Evolutionary conservation across 768 basidiomycete genomes (phyloP).

Genomic region (Steccherinum ochraceum): DNA sequence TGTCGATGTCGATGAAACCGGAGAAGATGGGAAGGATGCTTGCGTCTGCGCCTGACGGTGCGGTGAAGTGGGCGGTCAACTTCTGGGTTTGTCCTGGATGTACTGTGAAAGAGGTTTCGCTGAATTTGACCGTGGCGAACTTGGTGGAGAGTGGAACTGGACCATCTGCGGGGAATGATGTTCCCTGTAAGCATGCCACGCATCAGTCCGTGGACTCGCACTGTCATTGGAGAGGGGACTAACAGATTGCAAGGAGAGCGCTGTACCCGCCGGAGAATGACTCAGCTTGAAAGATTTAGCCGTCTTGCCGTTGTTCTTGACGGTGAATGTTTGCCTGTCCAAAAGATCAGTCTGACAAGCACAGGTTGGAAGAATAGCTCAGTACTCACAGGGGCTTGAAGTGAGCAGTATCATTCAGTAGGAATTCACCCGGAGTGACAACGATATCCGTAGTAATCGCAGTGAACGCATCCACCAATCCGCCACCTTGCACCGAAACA

Average conservation of each 20-base stretch:
- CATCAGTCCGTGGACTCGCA: neutral
- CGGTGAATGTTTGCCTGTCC: conserved; percentile 41
- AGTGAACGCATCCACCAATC: conserved; percentile 50
- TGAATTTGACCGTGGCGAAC: conserved; percentile 41
- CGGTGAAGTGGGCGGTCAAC: conserved; percentile 39
- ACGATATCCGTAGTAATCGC: conserved; percentile 48
- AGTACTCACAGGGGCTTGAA: conserved; percentile 35
- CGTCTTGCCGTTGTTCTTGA: conserved; percentile 42
- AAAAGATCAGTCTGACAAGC: neutral
- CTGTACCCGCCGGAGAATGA: conserved; percentile 55
- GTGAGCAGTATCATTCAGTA: conserved; percentile 59
- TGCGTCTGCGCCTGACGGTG: conserved; percentile 36
- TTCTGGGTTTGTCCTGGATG: conserved; percentile 33
- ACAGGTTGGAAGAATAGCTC: too few species aligned
- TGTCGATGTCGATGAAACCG: conserved; percentile 41
- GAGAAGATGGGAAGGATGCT: conserved; percentile 51
- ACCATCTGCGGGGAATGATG: conserved; percentile 35
- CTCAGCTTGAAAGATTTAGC: conserved; percentile 39
- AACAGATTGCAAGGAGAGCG: conserved; percentile 38
- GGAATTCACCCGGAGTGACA: conserved; percentile 49
- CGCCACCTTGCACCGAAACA: conserved; percentile 47
- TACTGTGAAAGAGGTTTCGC: conserved; percentile 38
- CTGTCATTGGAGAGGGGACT: conserved; percentile 12
- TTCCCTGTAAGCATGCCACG: conserved; percentile 23
- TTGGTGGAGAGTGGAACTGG: conserved; percentile 44